A percentile compares a stretch with the other conserved stretches of the same genome.
phyloP scores from a whole-genome alignment of 805 yeast genomes.

The Lipomyces chichibuensis region DNA sequence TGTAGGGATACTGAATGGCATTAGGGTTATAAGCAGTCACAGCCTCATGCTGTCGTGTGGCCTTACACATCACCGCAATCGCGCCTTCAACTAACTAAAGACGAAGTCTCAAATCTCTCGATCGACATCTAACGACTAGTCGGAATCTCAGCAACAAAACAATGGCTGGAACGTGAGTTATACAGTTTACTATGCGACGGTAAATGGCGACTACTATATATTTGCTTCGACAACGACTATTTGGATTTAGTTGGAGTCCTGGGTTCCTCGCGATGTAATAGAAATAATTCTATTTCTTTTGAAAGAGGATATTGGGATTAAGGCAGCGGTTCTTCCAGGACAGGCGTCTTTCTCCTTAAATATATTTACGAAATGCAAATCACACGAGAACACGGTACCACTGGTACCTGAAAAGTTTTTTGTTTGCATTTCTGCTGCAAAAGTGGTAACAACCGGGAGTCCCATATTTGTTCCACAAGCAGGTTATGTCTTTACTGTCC shows the following conservation, averaged over 20 bases:
- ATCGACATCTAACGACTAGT: not conserved
- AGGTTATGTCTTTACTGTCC: slow-evolving; percentile 35
- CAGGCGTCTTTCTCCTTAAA: slow-evolving; percentile 30
- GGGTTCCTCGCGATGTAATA: not conserved
- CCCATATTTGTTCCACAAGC: slow-evolving; percentile 3
- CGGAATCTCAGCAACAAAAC: slow-evolving; percentile 12
- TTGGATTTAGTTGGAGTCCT: not conserved
- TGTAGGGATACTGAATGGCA: too few relatives aligned
- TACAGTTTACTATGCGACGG: not conserved
- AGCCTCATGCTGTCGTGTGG: too few relatives aligned
- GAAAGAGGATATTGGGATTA: slow-evolving; percentile 24
- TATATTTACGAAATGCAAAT: slow-evolving; percentile 11
- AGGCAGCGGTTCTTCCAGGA: slow-evolving; percentile 10
- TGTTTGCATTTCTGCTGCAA: slow-evolving; percentile 11
- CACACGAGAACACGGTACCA: slow-evolving; percentile 11
- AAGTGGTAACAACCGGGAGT: slow-evolving; percentile 3
- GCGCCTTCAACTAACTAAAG: not conserved
- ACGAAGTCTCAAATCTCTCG: not conserved
- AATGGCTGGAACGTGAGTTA: slow-evolving; percentile 36
- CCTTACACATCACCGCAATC: not conserved
- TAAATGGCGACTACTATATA: not conserved
- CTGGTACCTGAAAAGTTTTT: slow-evolving; percentile 18
- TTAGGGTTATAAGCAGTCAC: too few relatives aligned
- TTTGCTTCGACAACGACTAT: not conserved
- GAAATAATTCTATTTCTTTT: not conserved